Conservation (phyloP, 2,329 filamentous ascomycete genomes). For the Cytospora piceicola region DNA sequence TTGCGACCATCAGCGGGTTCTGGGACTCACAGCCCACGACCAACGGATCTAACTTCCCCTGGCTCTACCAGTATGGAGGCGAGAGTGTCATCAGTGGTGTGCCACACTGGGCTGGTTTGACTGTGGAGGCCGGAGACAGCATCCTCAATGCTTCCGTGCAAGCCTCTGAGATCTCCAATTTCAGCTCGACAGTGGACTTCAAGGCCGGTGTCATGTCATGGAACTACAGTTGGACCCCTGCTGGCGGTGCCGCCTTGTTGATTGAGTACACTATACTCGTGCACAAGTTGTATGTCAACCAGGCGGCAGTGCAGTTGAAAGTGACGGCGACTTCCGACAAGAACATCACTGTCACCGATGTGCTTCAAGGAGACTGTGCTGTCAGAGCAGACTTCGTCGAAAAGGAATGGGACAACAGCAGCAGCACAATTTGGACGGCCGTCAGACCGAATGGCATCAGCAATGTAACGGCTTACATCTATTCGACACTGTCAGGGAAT, state of each 20-base stretch:
- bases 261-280: slow-evolving; percentile 69
- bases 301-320: slow-evolving; percentile 55
- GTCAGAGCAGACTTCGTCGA: slow-evolving; percentile 63
- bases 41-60: slow-evolving; percentile 66
- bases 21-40: slow-evolving; percentile 63
- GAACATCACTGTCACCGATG: slow-evolving; percentile 65
- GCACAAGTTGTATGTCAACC: slow-evolving; percentile 65
- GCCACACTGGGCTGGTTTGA: slow-evolving; percentile 58
- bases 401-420: slow-evolving; percentile 57
- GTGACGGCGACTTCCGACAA: slow-evolving; percentile 58
- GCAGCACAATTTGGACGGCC: slow-evolving; percentile 60
- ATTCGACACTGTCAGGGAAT: slow-evolving; percentile 47
- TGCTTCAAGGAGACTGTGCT: slow-evolving; percentile 71
- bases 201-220: slow-evolving; percentile 66
- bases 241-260: slow-evolving; percentile 51
- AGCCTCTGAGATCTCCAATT: slow-evolving; percentile 61
- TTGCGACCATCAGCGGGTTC: slow-evolving; percentile 70
- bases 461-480: slow-evolving; percentile 63
- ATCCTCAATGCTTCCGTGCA: slow-evolving; percentile 65
- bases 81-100: slow-evolving; percentile 74
- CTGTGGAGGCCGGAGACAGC: slow-evolving; percentile 55
- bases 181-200: slow-evolving; percentile 64
- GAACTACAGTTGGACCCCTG: slow-evolving; percentile 68
- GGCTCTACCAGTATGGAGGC: slow-evolving; percentile 62
- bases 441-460: slow-evolving; percentile 65